phyloP scores from a whole-genome alignment of 257 asterid species.

The Apocynum venetum region DNA sequence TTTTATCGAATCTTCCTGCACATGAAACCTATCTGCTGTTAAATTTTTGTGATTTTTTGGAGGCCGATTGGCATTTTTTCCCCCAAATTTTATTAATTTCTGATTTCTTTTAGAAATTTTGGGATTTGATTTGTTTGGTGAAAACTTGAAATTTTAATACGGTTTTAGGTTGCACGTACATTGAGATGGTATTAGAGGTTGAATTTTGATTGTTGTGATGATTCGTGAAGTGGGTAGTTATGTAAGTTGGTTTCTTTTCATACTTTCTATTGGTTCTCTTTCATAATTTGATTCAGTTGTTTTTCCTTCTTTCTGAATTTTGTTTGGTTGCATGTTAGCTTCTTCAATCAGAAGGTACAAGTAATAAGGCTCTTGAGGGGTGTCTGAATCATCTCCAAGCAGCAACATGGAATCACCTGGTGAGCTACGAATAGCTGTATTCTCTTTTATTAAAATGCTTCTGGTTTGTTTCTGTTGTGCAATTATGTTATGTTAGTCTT shows the following conservation, averaged over 20 bases:
- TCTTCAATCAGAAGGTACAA: neutral
- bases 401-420: conserved; percentile 29
- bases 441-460: neutral
- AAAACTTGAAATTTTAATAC: neutral
- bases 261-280: neutral
- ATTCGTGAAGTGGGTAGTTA: neutral
- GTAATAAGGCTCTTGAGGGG: neutral
- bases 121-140: neutral
- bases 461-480: neutral
- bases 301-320: neutral
- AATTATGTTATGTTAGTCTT: neutral
- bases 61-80: neutral
- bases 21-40: neutral
- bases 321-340: neutral
- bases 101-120: neutral
- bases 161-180: neutral
- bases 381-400: conserved; percentile 4
- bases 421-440: conserved; percentile 8
- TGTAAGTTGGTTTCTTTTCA: neutral
- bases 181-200: neutral
- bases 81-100: neutral
- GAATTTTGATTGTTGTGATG: neutral
- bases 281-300: neutral
- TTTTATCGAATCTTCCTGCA: neutral
- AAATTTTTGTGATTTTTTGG: neutral